Percentiles rank a stretch among this genome's conserved stretches.
Evolutionary conservation across 306 rosid genomes (phyloP).

Genomic region (Quercus alba): DNA sequence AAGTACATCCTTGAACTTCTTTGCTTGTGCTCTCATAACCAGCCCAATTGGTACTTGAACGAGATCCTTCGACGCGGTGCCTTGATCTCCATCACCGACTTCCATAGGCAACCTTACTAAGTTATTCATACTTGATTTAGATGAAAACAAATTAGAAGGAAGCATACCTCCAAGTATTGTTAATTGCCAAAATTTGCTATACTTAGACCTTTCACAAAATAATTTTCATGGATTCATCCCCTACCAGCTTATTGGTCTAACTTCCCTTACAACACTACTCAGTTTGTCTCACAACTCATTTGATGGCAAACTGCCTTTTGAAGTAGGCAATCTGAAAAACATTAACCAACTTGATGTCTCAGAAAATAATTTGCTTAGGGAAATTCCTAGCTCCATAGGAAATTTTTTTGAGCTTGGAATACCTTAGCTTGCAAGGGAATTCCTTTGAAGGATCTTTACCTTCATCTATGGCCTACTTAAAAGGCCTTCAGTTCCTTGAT

Average conservation of each 20-base stretch:
- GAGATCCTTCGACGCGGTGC: no score
- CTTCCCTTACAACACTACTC: neutral
- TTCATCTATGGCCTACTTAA: no score
- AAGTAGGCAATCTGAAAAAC: conserved; percentile 3
- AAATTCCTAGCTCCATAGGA: no score
- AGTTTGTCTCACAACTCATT: conserved; percentile 3
- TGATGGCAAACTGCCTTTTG: neutral
- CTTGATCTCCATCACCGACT: no score
- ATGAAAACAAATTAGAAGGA: neutral
- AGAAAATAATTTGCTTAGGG: no score
- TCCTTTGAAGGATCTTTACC: no score
- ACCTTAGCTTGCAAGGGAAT: no score
- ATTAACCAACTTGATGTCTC: neutral
- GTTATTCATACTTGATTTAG: neutral
- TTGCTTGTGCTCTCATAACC: no score
- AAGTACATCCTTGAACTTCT: no score
- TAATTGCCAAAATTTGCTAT: neutral
- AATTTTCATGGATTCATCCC: neutral
- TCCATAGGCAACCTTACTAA: neutral
- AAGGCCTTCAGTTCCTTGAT: no score
- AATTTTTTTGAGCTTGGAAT: no score
- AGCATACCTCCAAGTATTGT: neutral
- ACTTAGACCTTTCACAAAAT: neutral
- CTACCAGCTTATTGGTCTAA: neutral
- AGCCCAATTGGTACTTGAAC: no score